Evolutionary conservation across 1,284 basidiomycete genomes (phyloP).

Genomic region (Inonotus hispidus): DNA sequence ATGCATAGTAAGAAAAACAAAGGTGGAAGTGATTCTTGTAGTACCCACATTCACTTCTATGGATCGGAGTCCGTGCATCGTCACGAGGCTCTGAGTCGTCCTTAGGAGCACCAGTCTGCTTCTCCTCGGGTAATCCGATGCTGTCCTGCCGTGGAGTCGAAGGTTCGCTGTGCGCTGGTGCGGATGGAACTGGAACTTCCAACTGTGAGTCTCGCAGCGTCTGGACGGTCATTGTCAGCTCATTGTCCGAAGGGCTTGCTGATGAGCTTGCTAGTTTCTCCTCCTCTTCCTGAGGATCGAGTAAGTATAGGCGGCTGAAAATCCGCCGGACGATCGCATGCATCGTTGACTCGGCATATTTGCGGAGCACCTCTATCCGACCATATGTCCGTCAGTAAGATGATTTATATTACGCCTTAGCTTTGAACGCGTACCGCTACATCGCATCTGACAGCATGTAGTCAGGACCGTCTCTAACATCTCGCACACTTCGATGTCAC

Average conservation of each 20-base stretch:
- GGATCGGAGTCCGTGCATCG: background rate
- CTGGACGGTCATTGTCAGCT: conserved; percentile 55
- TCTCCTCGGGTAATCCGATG: background rate
- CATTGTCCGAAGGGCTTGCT: conserved; percentile 47
- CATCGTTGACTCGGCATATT: conserved; percentile 94
- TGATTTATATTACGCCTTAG: background rate
- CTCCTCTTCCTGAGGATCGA: conserved; percentile 67
- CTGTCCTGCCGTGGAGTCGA: background rate
- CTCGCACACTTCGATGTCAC: conserved; percentile 95
- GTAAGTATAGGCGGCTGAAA: conserved; percentile 66
- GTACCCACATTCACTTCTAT: conserved; percentile 13
- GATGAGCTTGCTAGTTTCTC: conserved; percentile 46
- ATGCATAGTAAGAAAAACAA: conserved; percentile 8
- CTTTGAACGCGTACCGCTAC: conserved; percentile 68
- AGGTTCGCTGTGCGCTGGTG: background rate
- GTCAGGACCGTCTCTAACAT: conserved; percentile 98
- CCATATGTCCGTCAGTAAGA: conserved; percentile 16
- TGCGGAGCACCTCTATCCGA: conserved; percentile 74
- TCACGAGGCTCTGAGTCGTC: background rate
- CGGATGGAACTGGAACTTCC: background rate
- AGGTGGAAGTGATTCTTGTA: conserved; percentile 6
- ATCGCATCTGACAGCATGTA: conserved; percentile 94
- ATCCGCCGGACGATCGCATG: conserved; percentile 80
- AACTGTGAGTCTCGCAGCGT: background rate
- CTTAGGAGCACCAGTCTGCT: background rate